Evolutionary conservation across 345 rosid genomes (phyloP).

Genomic region (Hevea brasiliensis): DNA sequence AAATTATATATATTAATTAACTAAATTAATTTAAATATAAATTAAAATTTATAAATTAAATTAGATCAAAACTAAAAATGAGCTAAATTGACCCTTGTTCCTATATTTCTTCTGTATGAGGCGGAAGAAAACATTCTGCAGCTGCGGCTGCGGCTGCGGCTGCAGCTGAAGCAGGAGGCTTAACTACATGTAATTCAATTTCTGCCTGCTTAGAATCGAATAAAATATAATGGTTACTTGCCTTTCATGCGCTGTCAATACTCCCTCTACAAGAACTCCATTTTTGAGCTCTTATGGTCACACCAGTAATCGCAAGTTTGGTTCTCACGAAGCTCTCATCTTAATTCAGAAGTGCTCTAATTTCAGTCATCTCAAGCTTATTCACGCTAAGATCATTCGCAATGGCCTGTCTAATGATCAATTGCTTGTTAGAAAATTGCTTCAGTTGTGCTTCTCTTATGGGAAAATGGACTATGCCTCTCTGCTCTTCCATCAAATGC

Average conservation of each 20-base stretch:
- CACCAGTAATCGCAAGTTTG: slow-evolving; percentile 18
- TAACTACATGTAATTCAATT: background rate
- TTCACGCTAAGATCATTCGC: slow-evolving; percentile 55
- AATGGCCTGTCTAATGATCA: slow-evolving; percentile 49
- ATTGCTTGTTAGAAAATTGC: slow-evolving; percentile 55
- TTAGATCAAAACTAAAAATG: too few relatives aligned
- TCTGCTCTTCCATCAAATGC: slow-evolving; percentile 48
- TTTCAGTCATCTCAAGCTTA: slow-evolving; percentile 58
- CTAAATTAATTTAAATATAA: too few relatives aligned
- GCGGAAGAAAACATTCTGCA: background rate
- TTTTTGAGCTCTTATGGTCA: slow-evolving; percentile 5
- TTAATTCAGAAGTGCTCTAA: slow-evolving; percentile 43
- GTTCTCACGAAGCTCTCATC: slow-evolving; percentile 40
- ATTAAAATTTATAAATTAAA: too few relatives aligned
- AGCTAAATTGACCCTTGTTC: too few relatives aligned
- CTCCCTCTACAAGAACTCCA: slow-evolving; percentile 15
- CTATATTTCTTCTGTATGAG: background rate
- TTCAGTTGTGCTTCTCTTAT: slow-evolving; percentile 45
- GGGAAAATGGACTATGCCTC: slow-evolving; percentile 50
- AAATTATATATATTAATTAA: too few relatives aligned
- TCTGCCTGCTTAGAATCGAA: background rate
- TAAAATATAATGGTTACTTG: slow-evolving; percentile 30
- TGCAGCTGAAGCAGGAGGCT: background rate
- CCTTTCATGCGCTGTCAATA: slow-evolving; percentile 27
- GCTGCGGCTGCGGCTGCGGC: background rate